phyloP scores from a whole-genome alignment of 75 land plant species.

The Pseudotsuga menziesii region DNA sequence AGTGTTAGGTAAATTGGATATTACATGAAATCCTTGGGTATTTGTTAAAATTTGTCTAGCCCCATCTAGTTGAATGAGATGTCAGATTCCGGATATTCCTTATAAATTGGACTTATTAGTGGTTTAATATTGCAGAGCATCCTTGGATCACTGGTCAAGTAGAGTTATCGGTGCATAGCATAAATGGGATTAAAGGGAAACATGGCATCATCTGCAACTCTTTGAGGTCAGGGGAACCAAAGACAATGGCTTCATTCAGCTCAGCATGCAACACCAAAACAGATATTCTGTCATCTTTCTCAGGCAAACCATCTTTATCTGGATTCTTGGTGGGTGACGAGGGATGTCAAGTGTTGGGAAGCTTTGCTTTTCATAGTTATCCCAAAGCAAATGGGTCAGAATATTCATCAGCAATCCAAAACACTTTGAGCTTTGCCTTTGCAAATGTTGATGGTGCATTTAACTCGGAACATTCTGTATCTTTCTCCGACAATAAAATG shows the following conservation, averaged over 20 bases:
- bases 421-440: conserved; percentile 51
- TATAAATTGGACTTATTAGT: background rate
- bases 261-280: conserved; percentile 13
- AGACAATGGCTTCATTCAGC: conserved; percentile 7
- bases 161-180: background rate
- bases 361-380: conserved; percentile 37
- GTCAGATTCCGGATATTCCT: background rate
- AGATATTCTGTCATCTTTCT: conserved; percentile 29
- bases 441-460: conserved; percentile 9
- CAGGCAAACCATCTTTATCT: conserved; percentile 52
- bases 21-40: background rate
- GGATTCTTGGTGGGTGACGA: conserved; percentile 24
- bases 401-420: conserved; percentile 20
- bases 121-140: conserved; percentile 35
- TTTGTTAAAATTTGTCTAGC: background rate
- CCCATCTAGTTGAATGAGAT: background rate
- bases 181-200: background rate
- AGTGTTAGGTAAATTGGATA: conserved; percentile 46
- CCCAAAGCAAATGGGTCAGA: conserved; percentile 16
- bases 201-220: background rate
- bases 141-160: conserved; percentile 30
- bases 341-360: conserved; percentile 12
- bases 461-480: conserved; percentile 1
- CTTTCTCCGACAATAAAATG: background rate
- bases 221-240: background rate